These are phyloP conservation scores for Ogataea dorogensis DNA, from an alignment of 805 yeast species.

Conservation along the genomic window DNA sequence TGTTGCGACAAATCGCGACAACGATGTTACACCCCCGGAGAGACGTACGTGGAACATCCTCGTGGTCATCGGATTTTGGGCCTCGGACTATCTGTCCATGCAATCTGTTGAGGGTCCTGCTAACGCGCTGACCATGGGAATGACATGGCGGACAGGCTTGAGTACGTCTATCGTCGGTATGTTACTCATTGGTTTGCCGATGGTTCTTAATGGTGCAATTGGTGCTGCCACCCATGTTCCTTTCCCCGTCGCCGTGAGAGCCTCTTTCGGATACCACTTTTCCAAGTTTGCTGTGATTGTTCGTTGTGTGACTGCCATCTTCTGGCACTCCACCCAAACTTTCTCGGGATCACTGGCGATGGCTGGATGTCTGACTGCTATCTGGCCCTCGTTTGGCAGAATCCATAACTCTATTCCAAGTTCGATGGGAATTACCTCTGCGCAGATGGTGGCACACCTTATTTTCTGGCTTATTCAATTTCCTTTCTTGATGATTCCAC, in stretches of 20 bases:
- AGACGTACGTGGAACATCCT: constrained; percentile 26
- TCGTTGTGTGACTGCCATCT: constrained; percentile 34
- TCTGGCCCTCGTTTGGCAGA: constrained; percentile 30
- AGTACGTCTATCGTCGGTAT: constrained; percentile 23
- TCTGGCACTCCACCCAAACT: constrained; percentile 30
- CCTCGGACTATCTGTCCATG: constrained; percentile 27
- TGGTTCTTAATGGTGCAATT: constrained; percentile 30
- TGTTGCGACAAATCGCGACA: constrained; percentile 18
- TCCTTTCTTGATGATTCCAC: constrained; percentile 33
- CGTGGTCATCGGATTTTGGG: constrained; percentile 27
- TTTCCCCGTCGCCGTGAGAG: constrained; percentile 35
- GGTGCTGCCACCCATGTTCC: constrained; percentile 38
- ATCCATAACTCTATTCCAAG: constrained; percentile 29
- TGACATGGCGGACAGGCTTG: constrained; percentile 24
- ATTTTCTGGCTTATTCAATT: constrained; percentile 33
- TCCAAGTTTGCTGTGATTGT: constrained; percentile 32
- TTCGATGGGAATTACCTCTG: constrained; percentile 28
- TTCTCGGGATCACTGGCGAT: constrained; percentile 30
- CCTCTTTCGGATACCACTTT: constrained; percentile 35
- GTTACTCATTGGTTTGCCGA: constrained; percentile 21
- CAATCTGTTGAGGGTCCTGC: constrained; percentile 26
- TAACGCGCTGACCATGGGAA: constrained; percentile 16
- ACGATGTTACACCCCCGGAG: constrained; percentile 24
- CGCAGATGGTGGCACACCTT: constrained; percentile 34
- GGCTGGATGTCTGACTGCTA: constrained; percentile 30